Evolutionary conservation across 345 rosid species (phyloP).

Genomic region (Syzygium jambos): DNA sequence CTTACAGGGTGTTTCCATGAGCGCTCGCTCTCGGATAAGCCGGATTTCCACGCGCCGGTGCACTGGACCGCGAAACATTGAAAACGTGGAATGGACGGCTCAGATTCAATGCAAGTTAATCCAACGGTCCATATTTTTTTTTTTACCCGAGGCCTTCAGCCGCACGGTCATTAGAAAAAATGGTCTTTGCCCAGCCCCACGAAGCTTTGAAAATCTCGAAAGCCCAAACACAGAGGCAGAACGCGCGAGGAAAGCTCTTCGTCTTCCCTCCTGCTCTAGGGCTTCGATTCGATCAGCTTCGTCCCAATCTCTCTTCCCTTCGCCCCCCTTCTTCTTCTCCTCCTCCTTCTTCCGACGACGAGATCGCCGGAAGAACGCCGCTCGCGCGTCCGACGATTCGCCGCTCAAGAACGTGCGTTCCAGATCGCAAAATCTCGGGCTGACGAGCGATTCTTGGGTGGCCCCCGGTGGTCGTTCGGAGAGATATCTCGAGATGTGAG

Average conservation of each 20-base stretch:
- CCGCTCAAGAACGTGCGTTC: not conserved
- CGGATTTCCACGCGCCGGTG: not conserved
- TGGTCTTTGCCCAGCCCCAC: not conserved
- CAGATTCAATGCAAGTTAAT: not conserved
- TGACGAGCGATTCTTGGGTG: not conserved
- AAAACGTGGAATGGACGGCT: not conserved
- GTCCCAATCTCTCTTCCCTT: not conserved
- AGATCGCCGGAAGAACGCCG: not conserved
- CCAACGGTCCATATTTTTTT: not conserved
- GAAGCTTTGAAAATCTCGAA: not conserved
- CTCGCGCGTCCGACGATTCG: not conserved
- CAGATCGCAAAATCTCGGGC: not conserved
- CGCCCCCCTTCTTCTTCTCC: not conserved
- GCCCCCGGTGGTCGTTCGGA: not conserved
- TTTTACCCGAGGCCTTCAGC: not conserved
- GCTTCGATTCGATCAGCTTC: not conserved
- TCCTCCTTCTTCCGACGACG: not conserved
- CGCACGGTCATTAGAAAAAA: not conserved
- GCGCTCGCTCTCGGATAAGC: not conserved
- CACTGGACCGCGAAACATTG: not conserved
- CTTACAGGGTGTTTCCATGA: not conserved
- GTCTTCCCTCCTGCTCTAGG: not conserved
- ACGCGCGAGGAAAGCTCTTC: not conserved
- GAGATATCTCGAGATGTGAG: not conserved
- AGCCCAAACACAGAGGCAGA: not conserved